Conservation (phyloP, 345 rosid genomes). For the Camelina laxa region DNA sequence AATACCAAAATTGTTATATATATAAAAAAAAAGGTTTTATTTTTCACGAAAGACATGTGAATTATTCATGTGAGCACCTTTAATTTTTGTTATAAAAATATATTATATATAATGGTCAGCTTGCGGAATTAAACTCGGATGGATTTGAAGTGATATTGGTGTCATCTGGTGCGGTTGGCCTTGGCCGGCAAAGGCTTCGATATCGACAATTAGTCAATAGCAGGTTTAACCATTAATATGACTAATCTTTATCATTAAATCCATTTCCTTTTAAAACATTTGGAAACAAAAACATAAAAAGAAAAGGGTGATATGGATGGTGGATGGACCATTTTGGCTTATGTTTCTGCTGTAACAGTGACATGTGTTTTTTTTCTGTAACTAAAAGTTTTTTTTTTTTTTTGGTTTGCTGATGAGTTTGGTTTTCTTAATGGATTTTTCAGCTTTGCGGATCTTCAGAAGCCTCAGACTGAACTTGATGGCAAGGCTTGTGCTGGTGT, state of each 20-base stretch:
- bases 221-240: slow-evolving; percentile 60
- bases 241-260: not conserved
- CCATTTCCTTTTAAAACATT: not conserved
- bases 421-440: slow-evolving; percentile 23
- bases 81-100: slow-evolving; percentile 26
- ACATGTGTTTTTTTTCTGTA: not conserved
- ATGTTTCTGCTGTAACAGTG: slow-evolving; percentile 5
- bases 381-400: not conserved
- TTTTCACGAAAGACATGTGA: slow-evolving; percentile 34
- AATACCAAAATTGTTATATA: not conserved
- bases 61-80: slow-evolving; percentile 18
- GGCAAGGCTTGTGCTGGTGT: slow-evolving; percentile 99
- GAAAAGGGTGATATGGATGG: not conserved
- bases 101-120: slow-evolving; percentile 49
- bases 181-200: slow-evolving; percentile 95
- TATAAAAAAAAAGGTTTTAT: not conserved
- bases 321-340: slow-evolving; percentile 24
- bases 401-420: slow-evolving; percentile 14
- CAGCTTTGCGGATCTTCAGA: slow-evolving; percentile 97
- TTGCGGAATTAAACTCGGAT: slow-evolving; percentile 82
- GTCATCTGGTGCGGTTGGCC: slow-evolving; percentile 95
- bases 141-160: slow-evolving; percentile 91
- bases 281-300: not conserved
- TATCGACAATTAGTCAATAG: slow-evolving; percentile 85
- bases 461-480: slow-evolving; percentile 85